Conservation (phyloP, 352 stramenopile species). For the Phytophthora sp. region DNA sequence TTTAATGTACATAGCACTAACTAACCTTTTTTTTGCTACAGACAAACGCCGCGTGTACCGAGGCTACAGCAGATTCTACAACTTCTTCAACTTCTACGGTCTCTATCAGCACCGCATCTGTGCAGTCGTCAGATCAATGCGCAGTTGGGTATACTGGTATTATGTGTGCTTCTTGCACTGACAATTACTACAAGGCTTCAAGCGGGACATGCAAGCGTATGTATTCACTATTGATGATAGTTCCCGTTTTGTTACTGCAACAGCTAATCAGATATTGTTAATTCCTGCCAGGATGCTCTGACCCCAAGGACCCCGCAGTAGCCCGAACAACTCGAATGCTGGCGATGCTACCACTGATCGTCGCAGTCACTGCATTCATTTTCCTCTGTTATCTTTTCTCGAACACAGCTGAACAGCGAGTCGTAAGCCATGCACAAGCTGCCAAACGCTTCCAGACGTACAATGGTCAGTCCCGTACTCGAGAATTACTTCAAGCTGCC, state of each 20-base stretch:
- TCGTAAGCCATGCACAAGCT: slow-evolving; percentile 58
- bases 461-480: slow-evolving; percentile 15
- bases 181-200: slow-evolving; percentile 62
- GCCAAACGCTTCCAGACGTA: slow-evolving; percentile 68
- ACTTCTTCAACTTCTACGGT: neutral
- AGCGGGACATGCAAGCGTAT: slow-evolving; percentile 65
- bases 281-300: slow-evolving; percentile 39
- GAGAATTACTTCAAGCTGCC: slow-evolving; percentile 33
- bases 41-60: slow-evolving; percentile 39
- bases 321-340: slow-evolving; percentile 45
- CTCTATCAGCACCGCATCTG: slow-evolving; percentile 23
- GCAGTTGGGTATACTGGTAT: slow-evolving; percentile 53
- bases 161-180: slow-evolving; percentile 53
- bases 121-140: slow-evolving; percentile 40
- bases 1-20: too few species aligned
- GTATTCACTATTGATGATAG: slow-evolving; percentile 4
- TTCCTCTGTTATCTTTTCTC: slow-evolving; percentile 58
- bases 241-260: neutral
- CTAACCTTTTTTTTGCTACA: too few species aligned
- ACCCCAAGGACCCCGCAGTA: slow-evolving; percentile 46
- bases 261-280: neutral
- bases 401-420: slow-evolving; percentile 50
- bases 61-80: slow-evolving; percentile 19
- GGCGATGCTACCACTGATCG: slow-evolving; percentile 48
- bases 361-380: slow-evolving; percentile 38